Evolutionary conservation across 768 basidiomycete genomes (phyloP), one percentile per base, ranked within the genome.

Genomic region (Amylocystis lapponica): DNA sequence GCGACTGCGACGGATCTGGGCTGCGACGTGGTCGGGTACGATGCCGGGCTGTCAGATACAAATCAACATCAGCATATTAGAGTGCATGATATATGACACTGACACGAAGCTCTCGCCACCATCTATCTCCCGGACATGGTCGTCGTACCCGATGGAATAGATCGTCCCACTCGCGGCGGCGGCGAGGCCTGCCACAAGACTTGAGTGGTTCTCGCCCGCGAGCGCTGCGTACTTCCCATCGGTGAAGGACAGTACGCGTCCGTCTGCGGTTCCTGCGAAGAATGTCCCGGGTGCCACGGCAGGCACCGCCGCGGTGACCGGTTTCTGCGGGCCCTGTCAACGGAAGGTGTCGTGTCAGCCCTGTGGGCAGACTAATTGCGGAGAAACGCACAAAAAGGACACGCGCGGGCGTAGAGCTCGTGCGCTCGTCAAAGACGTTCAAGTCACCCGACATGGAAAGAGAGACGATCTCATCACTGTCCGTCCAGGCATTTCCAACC

Each of bases 401-500:
- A 14, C 76, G 76, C 3, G 76, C 63, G 8, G 80, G 79, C 54
- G 79, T 79, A 45, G 74, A 72, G 1, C 75, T 75, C 8, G 67
- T 68, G 33, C 92, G 74, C 20, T 77, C 75, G 60, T 97, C 94
- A 58, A 95, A 79, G 13, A 95, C 59, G 53, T 85, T 89, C 42
- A 98, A 69, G 43, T 80, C 76, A 12, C 94, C 92, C 0, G 78
- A 81, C 51, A 95, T 66, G 0, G 91, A 92, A 21, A 97, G 67
- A 4, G 90, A 93, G 27, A 90, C 80, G 40, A 96, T 78, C 45
- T 79, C 74, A 41, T 72, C 72, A 25, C 76, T 68, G 31, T 75
- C 78, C 40, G 71, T 82, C 89, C 90, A 96, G n/a, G 79, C 77
- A 51, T 85, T 86, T 22, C 94, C 94, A 21, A 88, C 72, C 68